Evolutionary conservation across 495 filamentous ascomycete species (phyloP).

Genomic region (Lasiosphaeris hirsuta): DNA sequence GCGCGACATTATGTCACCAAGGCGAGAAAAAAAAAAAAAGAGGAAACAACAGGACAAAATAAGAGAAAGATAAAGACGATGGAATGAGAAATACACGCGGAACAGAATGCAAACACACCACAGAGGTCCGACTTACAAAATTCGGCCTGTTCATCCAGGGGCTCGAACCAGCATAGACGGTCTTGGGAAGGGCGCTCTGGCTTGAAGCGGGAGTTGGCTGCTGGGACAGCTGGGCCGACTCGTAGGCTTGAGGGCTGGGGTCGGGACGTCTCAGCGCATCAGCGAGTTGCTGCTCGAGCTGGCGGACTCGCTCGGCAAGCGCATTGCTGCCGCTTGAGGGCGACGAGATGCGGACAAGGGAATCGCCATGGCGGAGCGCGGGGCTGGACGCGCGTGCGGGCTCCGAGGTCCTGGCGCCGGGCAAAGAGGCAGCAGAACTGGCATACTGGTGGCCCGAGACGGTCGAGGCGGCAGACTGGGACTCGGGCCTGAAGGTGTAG

Average conservation of each 20-base stretch:
- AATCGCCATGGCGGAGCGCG: constrained; percentile 1
- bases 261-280: constrained; percentile 21
- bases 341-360: background rate
- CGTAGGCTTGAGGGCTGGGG: background rate
- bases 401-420: constrained; percentile 14
- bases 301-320: constrained; percentile 24
- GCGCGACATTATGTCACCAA: no score
- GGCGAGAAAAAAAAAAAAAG: background rate
- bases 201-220: background rate
- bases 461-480: background rate
- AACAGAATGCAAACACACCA: background rate
- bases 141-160: constrained; percentile 52
- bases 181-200: constrained; percentile 34
- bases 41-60: background rate
- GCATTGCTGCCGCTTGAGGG: constrained; percentile 13
- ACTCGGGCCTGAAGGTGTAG: constrained; percentile 8
- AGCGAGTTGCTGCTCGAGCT: constrained; percentile 33
- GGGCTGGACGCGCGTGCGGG: constrained; percentile 14
- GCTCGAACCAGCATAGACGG: constrained; percentile 50
- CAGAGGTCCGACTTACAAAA: constrained; percentile 37
- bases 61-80: background rate
- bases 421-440: constrained; percentile 11
- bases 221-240: constrained; percentile 9
- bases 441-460: constrained; percentile 13
- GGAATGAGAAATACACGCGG: background rate